Base-by-base conservation (phyloP, 768 basidiomycete genomes). In the Mycena chlorophos region DNA sequence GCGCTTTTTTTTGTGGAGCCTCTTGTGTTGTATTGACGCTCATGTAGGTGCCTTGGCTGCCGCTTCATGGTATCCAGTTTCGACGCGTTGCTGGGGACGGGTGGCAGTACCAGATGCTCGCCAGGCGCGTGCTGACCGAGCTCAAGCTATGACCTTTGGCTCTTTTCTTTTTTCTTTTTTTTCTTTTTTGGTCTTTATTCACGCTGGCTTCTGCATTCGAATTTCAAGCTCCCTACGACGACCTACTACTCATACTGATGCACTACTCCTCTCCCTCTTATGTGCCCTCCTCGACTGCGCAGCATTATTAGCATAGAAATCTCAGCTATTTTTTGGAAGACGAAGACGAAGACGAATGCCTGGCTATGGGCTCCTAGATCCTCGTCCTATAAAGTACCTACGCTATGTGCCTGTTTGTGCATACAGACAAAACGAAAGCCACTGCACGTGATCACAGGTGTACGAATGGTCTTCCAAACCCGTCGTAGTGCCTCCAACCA, bases 31-130 rank as follows among this genome's bases (percentile, higher is more conserved):
- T 26, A 27, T 52, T 2, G 17, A 30, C 2, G 23, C 51, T 57
- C 28, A 40, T n/a, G n/a, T n/a, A 95, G 94, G 91, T 97, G 2
- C 94, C 94, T 42, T 92, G 87, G 86, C 75, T 98, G 47, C 93
- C 94, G 2, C 73, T 98, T 19, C 91, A 98, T 70, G 95, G 96
- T 2, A 89, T 98, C 42, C 96, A 98, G 67, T 98, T 98, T 75
- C 85, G 96, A 46, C 80, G 96, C 57, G 82, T 87, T 1, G 83
- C 89, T 25, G 95, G 95, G 1, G 91, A 96, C 62, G 91, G 89
- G 0, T 98, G 94, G 94, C 94, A 97, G 71, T 98, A 98, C 71
- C 93, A 95, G 69, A 94, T 94, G 91, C 81, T 98, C 37, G 94
- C 91, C 22, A 80, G 91, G 62, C 80, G 91, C 56, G 91, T 94